Conservation (phyloP, 2,329 filamentous ascomycete species). For the Leptodontidium sp. region DNA sequence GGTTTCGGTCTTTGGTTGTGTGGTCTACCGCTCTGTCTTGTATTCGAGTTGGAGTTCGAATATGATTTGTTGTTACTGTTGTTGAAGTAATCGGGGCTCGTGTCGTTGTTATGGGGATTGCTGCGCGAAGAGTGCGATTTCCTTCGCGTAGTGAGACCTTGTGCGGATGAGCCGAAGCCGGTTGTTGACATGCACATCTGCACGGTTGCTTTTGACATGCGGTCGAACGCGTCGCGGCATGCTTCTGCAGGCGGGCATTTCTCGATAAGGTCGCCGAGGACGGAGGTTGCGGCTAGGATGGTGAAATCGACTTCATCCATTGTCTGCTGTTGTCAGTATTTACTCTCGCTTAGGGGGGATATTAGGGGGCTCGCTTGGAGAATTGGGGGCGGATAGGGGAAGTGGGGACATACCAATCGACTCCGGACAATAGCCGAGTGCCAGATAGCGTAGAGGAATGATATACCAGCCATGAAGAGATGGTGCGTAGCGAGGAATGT, state of each 20-base stretch:
- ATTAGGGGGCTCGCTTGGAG: background rate
- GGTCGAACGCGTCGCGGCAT: constrained; percentile 91
- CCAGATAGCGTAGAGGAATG: constrained; percentile 97
- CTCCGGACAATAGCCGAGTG: constrained; percentile 90
- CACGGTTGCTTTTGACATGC: constrained; percentile 94
- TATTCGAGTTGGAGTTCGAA: background rate
- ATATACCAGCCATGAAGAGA: constrained; percentile 96
- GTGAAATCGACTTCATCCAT: constrained; percentile 99
- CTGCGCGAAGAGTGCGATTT: constrained; percentile 31
- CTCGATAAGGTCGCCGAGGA: constrained; percentile 88
- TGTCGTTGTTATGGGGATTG: constrained; percentile 7
- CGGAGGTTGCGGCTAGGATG: constrained; percentile 89
- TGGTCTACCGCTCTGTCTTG: constrained; percentile 3
- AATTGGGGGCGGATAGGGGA: background rate
- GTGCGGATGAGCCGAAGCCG: constrained; percentile 44
- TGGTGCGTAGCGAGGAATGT: constrained; percentile 96
- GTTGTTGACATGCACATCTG: constrained; percentile 90
- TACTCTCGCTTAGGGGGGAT: background rate
- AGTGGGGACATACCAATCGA: constrained; percentile 70
- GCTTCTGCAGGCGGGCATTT: constrained; percentile 96
- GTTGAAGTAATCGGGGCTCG: constrained; percentile 36
- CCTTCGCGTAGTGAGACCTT: constrained; percentile 38
- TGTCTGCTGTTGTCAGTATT: constrained; percentile 57
- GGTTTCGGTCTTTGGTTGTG: constrained; percentile 39
- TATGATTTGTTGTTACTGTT: constrained; percentile 27